These are phyloP conservation scores for Mitragyna speciosa DNA, from an alignment of 257 asterid species.

Conservation along the genomic window DNA sequence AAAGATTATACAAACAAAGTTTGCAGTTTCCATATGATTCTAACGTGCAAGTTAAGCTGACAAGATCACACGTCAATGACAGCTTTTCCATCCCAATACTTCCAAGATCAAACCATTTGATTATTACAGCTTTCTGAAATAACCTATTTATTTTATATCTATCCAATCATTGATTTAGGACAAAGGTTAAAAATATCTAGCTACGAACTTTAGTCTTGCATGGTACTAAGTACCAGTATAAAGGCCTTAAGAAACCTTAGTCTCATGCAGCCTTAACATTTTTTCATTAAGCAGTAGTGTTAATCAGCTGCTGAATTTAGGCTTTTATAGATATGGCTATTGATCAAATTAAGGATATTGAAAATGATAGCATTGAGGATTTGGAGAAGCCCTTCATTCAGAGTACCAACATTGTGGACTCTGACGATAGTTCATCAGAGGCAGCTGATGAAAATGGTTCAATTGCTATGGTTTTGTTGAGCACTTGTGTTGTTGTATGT, in stretches of 20 bases:
- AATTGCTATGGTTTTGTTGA: constrained; percentile 58
- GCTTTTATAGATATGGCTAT: constrained; percentile 33
- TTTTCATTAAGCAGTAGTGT: background rate
- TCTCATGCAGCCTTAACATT: background rate
- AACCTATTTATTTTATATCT: background rate
- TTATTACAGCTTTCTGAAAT: constrained; percentile 19
- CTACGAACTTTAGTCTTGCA: constrained; percentile 7
- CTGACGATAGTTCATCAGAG: constrained; percentile 22
- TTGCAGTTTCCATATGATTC: background rate
- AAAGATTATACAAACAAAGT: background rate
- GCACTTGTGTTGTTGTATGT: constrained; percentile 82
- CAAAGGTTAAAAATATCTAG: constrained; percentile 8
- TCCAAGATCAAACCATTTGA: background rate
- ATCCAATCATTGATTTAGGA: constrained; percentile 15
- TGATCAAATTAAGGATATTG: constrained; percentile 44
- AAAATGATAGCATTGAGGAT: constrained; percentile 33
- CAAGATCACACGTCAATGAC: constrained; percentile 61
- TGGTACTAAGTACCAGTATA: constrained; percentile 16
- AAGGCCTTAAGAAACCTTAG: background rate
- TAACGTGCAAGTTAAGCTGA: constrained; percentile 19
- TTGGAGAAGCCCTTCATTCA: constrained; percentile 54
- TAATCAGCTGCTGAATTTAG: background rate
- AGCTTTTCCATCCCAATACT: constrained; percentile 30
- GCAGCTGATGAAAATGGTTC: constrained; percentile 35
- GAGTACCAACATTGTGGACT: constrained; percentile 24